A percentile compares a stretch with the other conserved stretches of the same genome.
Conservation (phyloP, 2,329 filamentous ascomycete species). For the Colletotrichum sp. region DNA sequence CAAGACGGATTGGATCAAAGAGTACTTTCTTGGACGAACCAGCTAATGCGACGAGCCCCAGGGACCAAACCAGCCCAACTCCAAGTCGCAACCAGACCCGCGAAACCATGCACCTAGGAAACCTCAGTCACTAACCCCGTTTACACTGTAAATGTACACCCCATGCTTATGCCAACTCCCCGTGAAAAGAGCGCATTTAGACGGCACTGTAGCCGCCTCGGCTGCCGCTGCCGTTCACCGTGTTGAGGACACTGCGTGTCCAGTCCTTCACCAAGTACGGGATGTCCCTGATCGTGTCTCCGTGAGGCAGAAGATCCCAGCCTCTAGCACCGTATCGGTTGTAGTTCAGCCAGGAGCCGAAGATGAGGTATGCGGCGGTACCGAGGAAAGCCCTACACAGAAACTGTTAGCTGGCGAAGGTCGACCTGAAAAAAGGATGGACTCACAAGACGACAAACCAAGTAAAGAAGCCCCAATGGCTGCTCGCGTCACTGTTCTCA, state of each 20-base stretch:
- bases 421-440: neutral
- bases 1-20: neutral
- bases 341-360: slow-evolving; percentile 98
- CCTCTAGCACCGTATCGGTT: slow-evolving; percentile 93
- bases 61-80: slow-evolving; percentile 5
- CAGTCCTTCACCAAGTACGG: slow-evolving; percentile 94
- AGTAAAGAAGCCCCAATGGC: slow-evolving; percentile 93
- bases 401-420: slow-evolving; percentile 24
- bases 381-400: slow-evolving; percentile 76
- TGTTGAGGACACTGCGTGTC: slow-evolving; percentile 78
- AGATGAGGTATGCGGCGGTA: slow-evolving; percentile 90
- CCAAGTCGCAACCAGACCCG: neutral
- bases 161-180: neutral
- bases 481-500: slow-evolving; percentile 46
- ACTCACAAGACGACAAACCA: slow-evolving; percentile 94
- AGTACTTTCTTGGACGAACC: neutral
- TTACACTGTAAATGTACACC: slow-evolving; percentile 16
- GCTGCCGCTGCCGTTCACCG: slow-evolving; percentile 81
- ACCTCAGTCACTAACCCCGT: neutral
- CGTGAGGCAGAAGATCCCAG: slow-evolving; percentile 93
- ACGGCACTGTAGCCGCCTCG: slow-evolving; percentile 96
- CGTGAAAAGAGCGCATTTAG: slow-evolving; percentile 44
- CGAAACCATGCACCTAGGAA: slow-evolving; percentile 1
- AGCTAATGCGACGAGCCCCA: slow-evolving; percentile 13
- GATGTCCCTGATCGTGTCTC: slow-evolving; percentile 88